Evolutionary conservation across 2,329 filamentous ascomycete genomes (phyloP).

Genomic region (Aspergillus pseudonomiae): DNA sequence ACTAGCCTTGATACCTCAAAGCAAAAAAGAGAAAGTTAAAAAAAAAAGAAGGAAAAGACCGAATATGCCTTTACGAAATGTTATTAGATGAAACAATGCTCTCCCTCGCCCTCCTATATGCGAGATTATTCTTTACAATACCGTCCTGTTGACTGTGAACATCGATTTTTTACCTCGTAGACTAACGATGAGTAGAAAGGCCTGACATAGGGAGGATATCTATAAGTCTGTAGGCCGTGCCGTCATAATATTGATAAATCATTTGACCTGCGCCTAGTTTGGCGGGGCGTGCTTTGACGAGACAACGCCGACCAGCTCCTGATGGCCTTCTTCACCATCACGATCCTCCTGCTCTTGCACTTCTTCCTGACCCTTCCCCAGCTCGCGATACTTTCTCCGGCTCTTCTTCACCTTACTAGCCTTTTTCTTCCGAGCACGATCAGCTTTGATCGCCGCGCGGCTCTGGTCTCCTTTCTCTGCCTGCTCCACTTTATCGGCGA

Average conservation of each 20-base stretch:
- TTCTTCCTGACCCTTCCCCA: constrained; percentile 33
- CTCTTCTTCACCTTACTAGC: constrained; percentile 49
- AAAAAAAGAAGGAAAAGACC: background rate
- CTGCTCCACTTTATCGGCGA: constrained; percentile 78
- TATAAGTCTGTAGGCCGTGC: background rate
- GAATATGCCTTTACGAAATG: constrained; percentile 19
- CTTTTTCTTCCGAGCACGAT: constrained; percentile 70
- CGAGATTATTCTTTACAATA: constrained; percentile 7
- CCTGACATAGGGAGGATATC: background rate
- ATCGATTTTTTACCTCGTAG: background rate
- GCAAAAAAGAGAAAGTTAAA: background rate
- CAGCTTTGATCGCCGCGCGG: constrained; percentile 78
- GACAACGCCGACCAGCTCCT: background rate
- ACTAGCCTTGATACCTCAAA: background rate
- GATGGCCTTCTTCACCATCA: constrained; percentile 13
- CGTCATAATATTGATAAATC: background rate
- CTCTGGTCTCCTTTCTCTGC: constrained; percentile 72
- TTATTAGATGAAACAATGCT: constrained; percentile 14
- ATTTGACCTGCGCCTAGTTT: background rate
- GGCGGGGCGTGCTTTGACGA: background rate
- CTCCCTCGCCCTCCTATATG: background rate
- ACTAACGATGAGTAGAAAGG: background rate
- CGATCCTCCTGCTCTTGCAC: constrained; percentile 17
- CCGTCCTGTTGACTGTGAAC: background rate
- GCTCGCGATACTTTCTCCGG: constrained; percentile 46